Percentiles rank a stretch among this genome's conserved stretches.
These are phyloP conservation scores for Halenospora varia DNA, from an alignment of 495 filamentous ascomycete genomes.

Conservation along the genomic window DNA sequence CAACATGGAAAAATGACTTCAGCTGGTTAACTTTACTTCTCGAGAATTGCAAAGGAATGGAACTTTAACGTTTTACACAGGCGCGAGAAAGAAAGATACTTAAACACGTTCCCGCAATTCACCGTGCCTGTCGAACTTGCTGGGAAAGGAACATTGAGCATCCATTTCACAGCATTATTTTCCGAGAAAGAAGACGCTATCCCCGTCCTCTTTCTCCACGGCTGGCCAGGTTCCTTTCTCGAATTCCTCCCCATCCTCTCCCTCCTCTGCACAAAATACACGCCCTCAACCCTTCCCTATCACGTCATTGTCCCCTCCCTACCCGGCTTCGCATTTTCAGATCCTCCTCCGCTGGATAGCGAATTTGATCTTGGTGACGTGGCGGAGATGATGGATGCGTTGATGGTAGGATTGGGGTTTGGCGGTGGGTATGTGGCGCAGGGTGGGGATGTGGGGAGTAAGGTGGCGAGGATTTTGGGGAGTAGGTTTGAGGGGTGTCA, in stretches of 20 bases:
- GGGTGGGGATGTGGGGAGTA: constrained; percentile 63
- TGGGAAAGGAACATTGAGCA: constrained; percentile 31
- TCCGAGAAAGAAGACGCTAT: constrained; percentile 54
- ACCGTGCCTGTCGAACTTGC: constrained; percentile 42
- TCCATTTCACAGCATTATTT: constrained; percentile 64
- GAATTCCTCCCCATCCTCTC: constrained; percentile 46
- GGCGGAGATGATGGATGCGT: constrained; percentile 47
- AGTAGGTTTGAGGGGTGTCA: constrained; percentile 32
- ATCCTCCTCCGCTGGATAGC: constrained; percentile 41
- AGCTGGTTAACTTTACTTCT: not conserved
- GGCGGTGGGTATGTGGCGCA: constrained; percentile 56
- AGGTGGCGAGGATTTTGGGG: constrained; percentile 41
- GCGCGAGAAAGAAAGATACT: constrained; percentile 47
- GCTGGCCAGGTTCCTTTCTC: constrained; percentile 49
- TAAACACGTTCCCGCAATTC: constrained; percentile 65
- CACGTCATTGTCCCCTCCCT: constrained; percentile 63
- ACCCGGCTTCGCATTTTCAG: constrained; percentile 60
- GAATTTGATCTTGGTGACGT: constrained; percentile 41
- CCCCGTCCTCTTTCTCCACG: constrained; percentile 57
- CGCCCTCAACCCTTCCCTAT: constrained; percentile 52
- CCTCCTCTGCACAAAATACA: constrained; percentile 46
- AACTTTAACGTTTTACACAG: constrained; percentile 23
- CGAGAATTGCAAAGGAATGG: not conserved
- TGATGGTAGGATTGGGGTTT: constrained; percentile 61
- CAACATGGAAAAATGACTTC: not conserved